Base-by-base conservation (phyloP, 169 alveolate genomes). In the Plasmodium gallinaceum region DNA sequence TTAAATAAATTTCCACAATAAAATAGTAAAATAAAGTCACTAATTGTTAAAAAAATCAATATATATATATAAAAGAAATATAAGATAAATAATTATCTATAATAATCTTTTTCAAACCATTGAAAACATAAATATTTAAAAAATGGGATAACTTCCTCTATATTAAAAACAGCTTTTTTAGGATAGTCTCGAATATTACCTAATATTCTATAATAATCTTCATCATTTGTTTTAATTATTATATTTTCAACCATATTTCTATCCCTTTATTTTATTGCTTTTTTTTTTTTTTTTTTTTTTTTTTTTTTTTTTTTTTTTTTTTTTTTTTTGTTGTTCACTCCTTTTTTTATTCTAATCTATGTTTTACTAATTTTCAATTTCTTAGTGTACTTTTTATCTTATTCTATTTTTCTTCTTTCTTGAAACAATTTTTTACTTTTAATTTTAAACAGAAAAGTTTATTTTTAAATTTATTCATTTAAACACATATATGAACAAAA, bases 221-320 rank as follows among this genome's bases (percentile, higher is more conserved):
- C 42, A 39, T 73, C 75, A 46, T 86, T 91, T 26, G 88, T 86
- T 62, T 86, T 86, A 7, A 48, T 64, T 32, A 91, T 75, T 76
- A 91, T 74, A 58, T 74, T 70, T 2, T 10, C 52, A 22, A 16
- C 22, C 88, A 74, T 66, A 8, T 32, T 66, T 66, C 26, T 32
- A 32, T 66, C 42, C 26, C 42, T 42, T 42, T 65, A 9, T 58
- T 54, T 54, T 54, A 18, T 54, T 54, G 7, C 7, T 12, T 32
- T 32, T 32, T 32, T 0, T 32, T 32, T 32, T 2, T 32, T 32
- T 32, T 32, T 32, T 16, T 22, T 0, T 20, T n/a, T 7, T 32
- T 22, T 61, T 10, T 14, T 39, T 64, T 22, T 64, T 64, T 2
- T 26, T 8, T 0, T 54, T 54, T 16, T 54, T 54, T 54, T 9